phyloP scores from a whole-genome alignment of 164 flowering plant species.

The Nelumbo lutea region DNA sequence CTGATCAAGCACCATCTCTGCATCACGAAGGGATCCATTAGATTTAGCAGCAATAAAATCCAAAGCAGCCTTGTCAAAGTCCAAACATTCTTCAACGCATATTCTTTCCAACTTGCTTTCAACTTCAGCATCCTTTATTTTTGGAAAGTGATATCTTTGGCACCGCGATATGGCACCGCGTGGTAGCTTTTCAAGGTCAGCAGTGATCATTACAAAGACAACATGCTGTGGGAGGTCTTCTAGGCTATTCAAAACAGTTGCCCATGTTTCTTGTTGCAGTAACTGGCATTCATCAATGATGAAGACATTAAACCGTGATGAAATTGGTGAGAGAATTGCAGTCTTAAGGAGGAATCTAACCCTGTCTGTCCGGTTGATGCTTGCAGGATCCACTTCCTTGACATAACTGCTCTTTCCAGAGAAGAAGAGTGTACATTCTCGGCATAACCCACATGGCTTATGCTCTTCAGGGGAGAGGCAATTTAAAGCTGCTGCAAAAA shows the following conservation, averaged over 20 bases:
- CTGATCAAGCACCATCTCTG: conserved; percentile 94
- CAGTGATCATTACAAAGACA: conserved; percentile 75
- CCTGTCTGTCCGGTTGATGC: conserved; percentile 41
- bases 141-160: conserved; percentile 72
- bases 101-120: conserved; percentile 43
- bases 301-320: conserved; percentile 67
- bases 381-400: conserved; percentile 68
- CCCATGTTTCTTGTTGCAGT: conserved; percentile 66
- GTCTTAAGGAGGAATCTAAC: conserved; percentile 50
- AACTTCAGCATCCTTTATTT: conserved; percentile 64
- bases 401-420: conserved; percentile 67
- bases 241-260: conserved; percentile 46
- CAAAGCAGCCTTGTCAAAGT: conserved; percentile 62
- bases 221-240: conserved; percentile 54
- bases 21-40: conserved; percentile 87
- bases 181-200: conserved; percentile 73
- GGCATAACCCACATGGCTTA: conserved; percentile 77
- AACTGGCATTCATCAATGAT: conserved; percentile 84
- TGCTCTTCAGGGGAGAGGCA: conserved; percentile 53
- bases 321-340: conserved; percentile 51
- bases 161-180: conserved; percentile 58
- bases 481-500: conserved; percentile 90
- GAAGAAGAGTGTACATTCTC: conserved; percentile 54
- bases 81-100: conserved; percentile 61
- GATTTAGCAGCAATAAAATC: conserved; percentile 75